Conservation (phyloP, 208 protist species). For the Trypanosoma avium region DNA sequence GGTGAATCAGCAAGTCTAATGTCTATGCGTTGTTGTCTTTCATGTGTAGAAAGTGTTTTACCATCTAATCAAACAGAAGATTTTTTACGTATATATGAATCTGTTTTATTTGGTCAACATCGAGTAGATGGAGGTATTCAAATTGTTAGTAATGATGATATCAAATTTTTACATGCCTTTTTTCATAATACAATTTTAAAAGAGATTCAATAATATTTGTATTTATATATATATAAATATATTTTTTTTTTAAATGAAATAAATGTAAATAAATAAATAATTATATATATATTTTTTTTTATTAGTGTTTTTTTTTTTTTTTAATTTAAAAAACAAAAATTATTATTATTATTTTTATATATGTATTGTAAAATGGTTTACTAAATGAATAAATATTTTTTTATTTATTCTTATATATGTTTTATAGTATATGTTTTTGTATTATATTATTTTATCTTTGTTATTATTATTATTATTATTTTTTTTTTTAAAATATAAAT, state of each 20-base stretch:
- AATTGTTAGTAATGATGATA: slow-evolving; percentile 74
- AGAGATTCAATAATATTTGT: slow-evolving; percentile 52
- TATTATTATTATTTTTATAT: not conserved
- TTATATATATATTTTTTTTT: no score
- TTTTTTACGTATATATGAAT: slow-evolving; percentile 81
- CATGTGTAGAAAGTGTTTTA: slow-evolving; percentile 73
- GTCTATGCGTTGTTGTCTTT: slow-evolving; percentile 87
- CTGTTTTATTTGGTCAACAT: slow-evolving; percentile 72
- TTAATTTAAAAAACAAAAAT: not conserved
- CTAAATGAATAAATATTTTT: slow-evolving; percentile 3
- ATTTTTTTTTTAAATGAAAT: not conserved
- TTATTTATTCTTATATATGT: slow-evolving; percentile 21
- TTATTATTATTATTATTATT: slow-evolving; percentile 21
- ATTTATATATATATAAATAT: not conserved
- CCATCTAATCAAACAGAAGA: slow-evolving; percentile 52
- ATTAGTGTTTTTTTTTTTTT: not conserved
- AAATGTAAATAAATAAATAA: no score
- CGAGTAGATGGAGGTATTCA: slow-evolving; percentile 55
- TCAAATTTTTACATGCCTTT: slow-evolving; percentile 87
- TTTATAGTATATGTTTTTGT: slow-evolving; percentile 8
- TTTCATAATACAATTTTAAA: slow-evolving; percentile 86
- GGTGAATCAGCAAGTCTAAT: slow-evolving; percentile 66
- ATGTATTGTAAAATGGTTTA: not conserved
- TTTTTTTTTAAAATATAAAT: slow-evolving; percentile 11
- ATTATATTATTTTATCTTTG: slow-evolving; percentile 27